A percentile compares a stretch with the other conserved stretches of the same genome.
Conservation (phyloP, 1,139 yeast genomes). For the Sporopachydermia cereana region DNA sequence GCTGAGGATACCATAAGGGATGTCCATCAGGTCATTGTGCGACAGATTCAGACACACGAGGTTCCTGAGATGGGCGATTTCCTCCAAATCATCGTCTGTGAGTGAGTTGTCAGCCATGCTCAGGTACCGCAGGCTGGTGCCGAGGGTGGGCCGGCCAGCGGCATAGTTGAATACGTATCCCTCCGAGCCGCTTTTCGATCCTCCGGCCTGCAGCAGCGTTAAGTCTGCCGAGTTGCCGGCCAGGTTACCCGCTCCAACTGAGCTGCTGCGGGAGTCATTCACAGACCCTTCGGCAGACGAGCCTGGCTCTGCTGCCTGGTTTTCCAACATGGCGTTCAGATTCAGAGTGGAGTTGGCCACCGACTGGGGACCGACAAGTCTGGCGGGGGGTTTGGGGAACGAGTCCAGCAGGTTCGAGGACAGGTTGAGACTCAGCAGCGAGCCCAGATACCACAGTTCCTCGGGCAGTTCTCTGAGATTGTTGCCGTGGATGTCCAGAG, state of each 20-base stretch:
- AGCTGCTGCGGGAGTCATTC: not conserved
- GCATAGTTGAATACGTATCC: slow-evolving; percentile 7
- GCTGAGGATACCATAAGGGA: slow-evolving; percentile 61
- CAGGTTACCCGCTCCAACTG: not conserved
- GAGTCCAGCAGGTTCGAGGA: slow-evolving; percentile 67
- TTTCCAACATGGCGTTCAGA: not conserved
- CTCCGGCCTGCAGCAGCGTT: slow-evolving; percentile 7
- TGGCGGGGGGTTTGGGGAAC: slow-evolving; percentile 36
- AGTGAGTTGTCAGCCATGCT: slow-evolving; percentile 77
- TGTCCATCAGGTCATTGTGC: slow-evolving; percentile 73
- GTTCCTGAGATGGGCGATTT: slow-evolving; percentile 47
- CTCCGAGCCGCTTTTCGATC: slow-evolving; percentile 8
- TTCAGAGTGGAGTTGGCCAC: not conserved
- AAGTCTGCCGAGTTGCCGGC: not conserved
- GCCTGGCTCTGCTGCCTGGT: not conserved
- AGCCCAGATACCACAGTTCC: slow-evolving; percentile 53
- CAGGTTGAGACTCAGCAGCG: slow-evolving; percentile 52
- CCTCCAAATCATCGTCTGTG: slow-evolving; percentile 65
- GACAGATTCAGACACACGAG: slow-evolving; percentile 62
- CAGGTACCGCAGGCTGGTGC: slow-evolving; percentile 44
- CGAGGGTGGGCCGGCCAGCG: slow-evolving; percentile 27
- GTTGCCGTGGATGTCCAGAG: slow-evolving; percentile 77
- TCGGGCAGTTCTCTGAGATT: slow-evolving; percentile 63
- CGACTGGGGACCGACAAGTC: not conserved
- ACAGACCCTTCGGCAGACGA: not conserved